phyloP scores from a whole-genome alignment of 2,329 filamentous ascomycete genomes.

The Geosmithia flava region DNA sequence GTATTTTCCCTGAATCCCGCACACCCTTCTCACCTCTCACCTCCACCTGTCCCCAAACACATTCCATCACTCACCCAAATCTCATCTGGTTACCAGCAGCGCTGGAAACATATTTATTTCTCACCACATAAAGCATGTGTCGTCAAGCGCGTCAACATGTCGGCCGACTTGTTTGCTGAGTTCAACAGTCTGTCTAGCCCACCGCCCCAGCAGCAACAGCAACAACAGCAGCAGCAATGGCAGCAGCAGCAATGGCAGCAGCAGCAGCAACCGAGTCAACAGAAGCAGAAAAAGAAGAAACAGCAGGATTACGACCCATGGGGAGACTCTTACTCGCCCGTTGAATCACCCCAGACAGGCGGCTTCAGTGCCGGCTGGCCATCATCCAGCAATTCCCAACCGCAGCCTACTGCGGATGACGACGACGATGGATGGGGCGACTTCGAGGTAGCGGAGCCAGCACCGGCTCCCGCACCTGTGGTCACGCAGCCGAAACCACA shows the following conservation, averaged over 20 bases:
- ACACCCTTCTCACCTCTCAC: background rate
- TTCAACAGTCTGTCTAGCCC: constrained; percentile 38
- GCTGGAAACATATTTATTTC: background rate
- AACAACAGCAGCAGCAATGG: background rate
- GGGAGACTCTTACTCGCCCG: background rate
- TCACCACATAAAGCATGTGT: background rate
- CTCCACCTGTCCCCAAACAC: background rate
- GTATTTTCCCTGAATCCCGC: background rate
- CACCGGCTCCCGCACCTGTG: background rate
- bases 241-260: background rate
- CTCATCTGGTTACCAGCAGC: background rate
- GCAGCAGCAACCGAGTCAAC: background rate
- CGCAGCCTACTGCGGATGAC: constrained; percentile 18
- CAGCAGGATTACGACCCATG: background rate
- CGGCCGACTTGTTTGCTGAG: constrained; percentile 52
- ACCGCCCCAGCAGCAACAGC: constrained; percentile 7
- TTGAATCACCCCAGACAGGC: background rate
- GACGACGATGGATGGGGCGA: constrained; percentile 57
- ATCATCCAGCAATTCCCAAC: background rate
- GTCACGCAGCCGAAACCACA: background rate
- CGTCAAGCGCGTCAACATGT: constrained; percentile 30
- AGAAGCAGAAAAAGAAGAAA: background rate
- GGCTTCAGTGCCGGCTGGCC: background rate
- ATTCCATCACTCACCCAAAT: background rate
- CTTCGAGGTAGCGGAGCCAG: constrained; percentile 44